Conservation (phyloP, 148 eudicot species). For the Linanthus parryae region DNA sequence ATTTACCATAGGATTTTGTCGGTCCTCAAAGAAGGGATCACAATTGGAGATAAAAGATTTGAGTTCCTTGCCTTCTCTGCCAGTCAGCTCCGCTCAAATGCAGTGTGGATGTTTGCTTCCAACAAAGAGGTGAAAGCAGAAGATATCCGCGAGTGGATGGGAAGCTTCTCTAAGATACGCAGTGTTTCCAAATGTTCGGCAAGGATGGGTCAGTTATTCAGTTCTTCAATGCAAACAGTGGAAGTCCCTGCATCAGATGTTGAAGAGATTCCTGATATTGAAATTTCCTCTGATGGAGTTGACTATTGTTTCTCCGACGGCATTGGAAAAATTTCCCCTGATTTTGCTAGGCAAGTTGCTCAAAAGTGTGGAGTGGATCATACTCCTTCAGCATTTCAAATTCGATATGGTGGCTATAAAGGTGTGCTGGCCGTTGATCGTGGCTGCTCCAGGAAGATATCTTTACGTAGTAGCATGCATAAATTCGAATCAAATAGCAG, state of each 20-base stretch:
- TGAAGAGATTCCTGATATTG: constrained; percentile 79
- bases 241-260: constrained; percentile 68
- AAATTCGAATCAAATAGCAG: constrained; percentile 85
- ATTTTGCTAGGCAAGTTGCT: constrained; percentile 84
- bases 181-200: constrained; percentile 96
- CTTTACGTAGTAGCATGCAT: constrained; percentile 83
- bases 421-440: constrained; percentile 91
- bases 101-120: constrained; percentile 99
- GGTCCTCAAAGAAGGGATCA: constrained; percentile 70
- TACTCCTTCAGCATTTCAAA: constrained; percentile 93
- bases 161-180: constrained; percentile 83
- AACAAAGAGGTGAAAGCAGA: constrained; percentile 66
- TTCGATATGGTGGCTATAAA: constrained; percentile 94
- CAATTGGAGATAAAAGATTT: constrained; percentile 71
- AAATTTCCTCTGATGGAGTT: constrained; percentile 63
- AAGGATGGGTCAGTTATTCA: constrained; percentile 95
- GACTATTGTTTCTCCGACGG: constrained; percentile 91
- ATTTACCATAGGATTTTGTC: constrained; percentile 73
- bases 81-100: constrained; percentile 87
- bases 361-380: constrained; percentile 55
- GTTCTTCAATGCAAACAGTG: constrained; percentile 73
- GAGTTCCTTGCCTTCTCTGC: constrained; percentile 92
- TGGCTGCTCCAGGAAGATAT: constrained; percentile 64
- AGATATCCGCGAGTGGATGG: constrained; percentile 97
- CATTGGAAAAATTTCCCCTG: constrained; percentile 80